A percentile compares a stretch with the other conserved stretches of the same genome.
phyloP scores from a whole-genome alignment of 148 eudicot genomes.

The Vaccinium vitisidaea region DNA sequence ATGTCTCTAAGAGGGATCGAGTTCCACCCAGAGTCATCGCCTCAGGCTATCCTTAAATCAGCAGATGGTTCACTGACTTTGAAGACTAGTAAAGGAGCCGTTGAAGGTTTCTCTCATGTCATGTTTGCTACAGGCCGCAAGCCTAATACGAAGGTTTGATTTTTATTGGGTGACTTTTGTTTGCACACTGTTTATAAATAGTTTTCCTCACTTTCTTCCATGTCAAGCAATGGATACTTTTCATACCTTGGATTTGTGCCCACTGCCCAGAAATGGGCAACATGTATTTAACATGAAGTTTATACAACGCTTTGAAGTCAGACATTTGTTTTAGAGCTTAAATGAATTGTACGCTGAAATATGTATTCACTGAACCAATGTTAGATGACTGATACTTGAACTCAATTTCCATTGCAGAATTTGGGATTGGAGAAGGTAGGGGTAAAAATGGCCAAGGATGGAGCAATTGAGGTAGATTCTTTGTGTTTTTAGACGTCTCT shows the following conservation, averaged over 20 bases:
- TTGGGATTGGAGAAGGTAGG: conserved; percentile 86
- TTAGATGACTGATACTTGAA: not conserved
- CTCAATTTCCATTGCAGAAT: conserved; percentile 49
- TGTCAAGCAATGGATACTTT: not conserved
- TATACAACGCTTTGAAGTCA: not conserved
- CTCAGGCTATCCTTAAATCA: conserved; percentile 73
- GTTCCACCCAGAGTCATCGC: conserved; percentile 85
- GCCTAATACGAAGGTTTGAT: conserved; percentile 80
- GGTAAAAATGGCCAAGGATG: conserved; percentile 70
- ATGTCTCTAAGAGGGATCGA: conserved; percentile 88
- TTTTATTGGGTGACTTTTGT: conserved; percentile 11
- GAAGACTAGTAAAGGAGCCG: conserved; percentile 81
- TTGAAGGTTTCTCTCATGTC: conserved; percentile 83
- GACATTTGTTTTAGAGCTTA: not conserved
- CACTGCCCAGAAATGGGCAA: not conserved
- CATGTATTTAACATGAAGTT: not conserved
- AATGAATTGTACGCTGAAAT: conserved; percentile 9
- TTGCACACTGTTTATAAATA: not conserved
- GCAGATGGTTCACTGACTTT: conserved; percentile 81
- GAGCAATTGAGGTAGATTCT: conserved; percentile 73
- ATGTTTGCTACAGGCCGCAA: conserved; percentile 99
- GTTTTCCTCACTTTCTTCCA: not conserved
- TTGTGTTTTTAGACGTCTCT: not conserved
- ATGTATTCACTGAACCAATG: not conserved
- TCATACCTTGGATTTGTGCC: not conserved